phyloP scores from a whole-genome alignment of 1,139 yeast species.

The Pichia cactophila region DNA sequence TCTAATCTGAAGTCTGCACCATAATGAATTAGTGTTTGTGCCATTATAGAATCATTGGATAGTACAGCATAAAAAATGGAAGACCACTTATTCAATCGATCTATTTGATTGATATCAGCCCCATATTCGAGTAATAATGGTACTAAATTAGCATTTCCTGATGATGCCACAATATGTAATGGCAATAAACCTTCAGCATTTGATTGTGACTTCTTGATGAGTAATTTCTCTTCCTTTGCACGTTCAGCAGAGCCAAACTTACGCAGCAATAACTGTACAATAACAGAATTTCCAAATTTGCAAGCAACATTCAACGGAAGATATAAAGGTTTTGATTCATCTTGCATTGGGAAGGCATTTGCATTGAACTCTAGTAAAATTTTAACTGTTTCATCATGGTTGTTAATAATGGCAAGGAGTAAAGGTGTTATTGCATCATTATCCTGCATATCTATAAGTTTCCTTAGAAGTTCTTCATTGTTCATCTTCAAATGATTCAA shows the following conservation, averaged over 20 bases:
- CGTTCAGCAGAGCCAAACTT: slow-evolving; percentile 30
- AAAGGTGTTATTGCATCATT: slow-evolving; percentile 77
- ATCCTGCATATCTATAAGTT: slow-evolving; percentile 45
- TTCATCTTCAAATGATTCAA: slow-evolving; percentile 10
- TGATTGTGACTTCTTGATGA: slow-evolving; percentile 37
- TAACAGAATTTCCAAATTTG: slow-evolving; percentile 68
- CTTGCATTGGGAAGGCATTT: slow-evolving; percentile 47
- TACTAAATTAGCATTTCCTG: slow-evolving; percentile 67
- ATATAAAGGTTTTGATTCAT: slow-evolving; percentile 49
- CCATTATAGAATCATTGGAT: slow-evolving; percentile 72
- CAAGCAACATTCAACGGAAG: slow-evolving; percentile 89
- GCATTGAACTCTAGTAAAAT: slow-evolving; percentile 45
- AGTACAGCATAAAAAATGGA: slow-evolving; percentile 87
- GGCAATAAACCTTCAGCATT: slow-evolving; percentile 89
- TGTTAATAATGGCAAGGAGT: slow-evolving; percentile 66
- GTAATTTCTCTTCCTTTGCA: slow-evolving; percentile 24
- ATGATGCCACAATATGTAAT: slow-evolving; percentile 78
- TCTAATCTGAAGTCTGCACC: slow-evolving; percentile 66
- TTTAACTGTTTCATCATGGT: slow-evolving; percentile 49
- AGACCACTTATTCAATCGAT: slow-evolving; percentile 88
- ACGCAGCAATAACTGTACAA: slow-evolving; percentile 53
- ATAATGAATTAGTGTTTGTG: slow-evolving; percentile 58
- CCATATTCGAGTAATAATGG: slow-evolving; percentile 63
- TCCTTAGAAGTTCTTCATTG: neutral
- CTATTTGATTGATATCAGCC: slow-evolving; percentile 71